Evolutionary conservation across 2,329 filamentous ascomycete genomes (phyloP), one percentile per base, ranked within the genome.

Genomic region (Neoarthrinium moseri): DNA sequence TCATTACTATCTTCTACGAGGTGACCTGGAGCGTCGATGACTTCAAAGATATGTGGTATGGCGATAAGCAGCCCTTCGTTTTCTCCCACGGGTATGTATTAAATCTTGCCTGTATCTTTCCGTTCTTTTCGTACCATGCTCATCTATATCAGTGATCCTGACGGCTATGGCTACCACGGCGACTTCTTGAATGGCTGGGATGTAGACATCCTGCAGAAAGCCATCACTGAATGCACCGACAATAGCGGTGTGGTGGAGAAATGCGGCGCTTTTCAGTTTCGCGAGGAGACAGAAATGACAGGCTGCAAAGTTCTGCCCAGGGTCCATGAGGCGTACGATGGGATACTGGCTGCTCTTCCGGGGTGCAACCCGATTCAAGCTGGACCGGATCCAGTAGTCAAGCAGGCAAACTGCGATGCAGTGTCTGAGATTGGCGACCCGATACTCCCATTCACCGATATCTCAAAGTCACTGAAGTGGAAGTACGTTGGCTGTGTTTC

Each of bases 151-250:
- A 59, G 60, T 17, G 61, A 63, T 35, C 45, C 52, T 57, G 78
- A 74, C 0, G 78, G 78, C 37, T 78, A 72, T 52, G 74, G 75
- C 1, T 74, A 74, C 55, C 79, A 83, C 57, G 77, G 71, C 35
- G 79, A 84, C 60, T 84, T 83, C 58, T 23, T 77, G 26, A 83
- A 81, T 60, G 81, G 81, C 5, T 83, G 81, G 81, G 70, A 83
- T 43, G 59, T 71, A 0, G 50, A 62, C 2, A 63, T 68, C 7
- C 70, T 83, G 5, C 72, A 80, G 43, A 60, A 62, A 1, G 78
- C 76, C 8, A 65, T 81, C 52, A 64, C 74, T 43, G 64, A 62
- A 20, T 82, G 80, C 59, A 72, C 60, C 40, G 66, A 63, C 42
- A 51, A 63, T 21, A 71, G 62, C 46, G 75, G 74, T 20, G 56